Conservation (phyloP, 106 monocot species). For the Acanthochlamys bracteata region DNA sequence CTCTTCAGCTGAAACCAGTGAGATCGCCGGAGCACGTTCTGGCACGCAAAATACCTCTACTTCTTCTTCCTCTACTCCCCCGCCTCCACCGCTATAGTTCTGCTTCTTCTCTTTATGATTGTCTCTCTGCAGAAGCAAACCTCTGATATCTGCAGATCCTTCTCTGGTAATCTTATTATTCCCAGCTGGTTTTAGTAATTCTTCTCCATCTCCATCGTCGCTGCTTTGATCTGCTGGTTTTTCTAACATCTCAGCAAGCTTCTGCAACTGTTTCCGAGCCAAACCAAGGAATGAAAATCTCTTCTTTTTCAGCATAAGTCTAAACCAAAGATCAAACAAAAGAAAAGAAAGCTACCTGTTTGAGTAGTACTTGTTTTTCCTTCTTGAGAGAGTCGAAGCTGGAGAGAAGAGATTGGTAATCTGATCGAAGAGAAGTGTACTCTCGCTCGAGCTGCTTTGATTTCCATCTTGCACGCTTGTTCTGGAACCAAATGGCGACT, state of each 20-base stretch:
- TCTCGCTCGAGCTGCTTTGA: conserved; percentile 72
- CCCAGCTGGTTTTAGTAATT: background rate
- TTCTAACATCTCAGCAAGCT: conserved; percentile 28
- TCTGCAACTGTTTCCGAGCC: conserved; percentile 22
- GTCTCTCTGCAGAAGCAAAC: background rate
- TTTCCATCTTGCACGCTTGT: conserved; percentile 70
- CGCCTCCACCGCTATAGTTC: background rate
- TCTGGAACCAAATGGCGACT: conserved; percentile 86
- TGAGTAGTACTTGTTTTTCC: conserved; percentile 39
- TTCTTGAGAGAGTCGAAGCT: conserved; percentile 30
- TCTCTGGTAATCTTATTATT: background rate
- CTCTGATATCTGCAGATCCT: background rate
- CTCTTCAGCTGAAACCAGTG: conserved; percentile 20
- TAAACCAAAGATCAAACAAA: background rate
- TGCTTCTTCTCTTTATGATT: conserved; percentile 13
- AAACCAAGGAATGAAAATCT: background rate
- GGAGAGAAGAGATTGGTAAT: conserved; percentile 39
- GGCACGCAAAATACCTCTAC: background rate
- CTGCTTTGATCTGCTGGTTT: conserved; percentile 16
- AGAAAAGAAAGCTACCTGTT: conserved; percentile 31
- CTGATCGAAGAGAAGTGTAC: conserved; percentile 26
- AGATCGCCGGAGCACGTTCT: background rate
- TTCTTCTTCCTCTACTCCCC: background rate
- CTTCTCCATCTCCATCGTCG: conserved; percentile 16
- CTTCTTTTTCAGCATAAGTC: background rate